Base-by-base conservation (phyloP, 2,329 filamentous ascomycete genomes). In the Penicillium italicum region DNA sequence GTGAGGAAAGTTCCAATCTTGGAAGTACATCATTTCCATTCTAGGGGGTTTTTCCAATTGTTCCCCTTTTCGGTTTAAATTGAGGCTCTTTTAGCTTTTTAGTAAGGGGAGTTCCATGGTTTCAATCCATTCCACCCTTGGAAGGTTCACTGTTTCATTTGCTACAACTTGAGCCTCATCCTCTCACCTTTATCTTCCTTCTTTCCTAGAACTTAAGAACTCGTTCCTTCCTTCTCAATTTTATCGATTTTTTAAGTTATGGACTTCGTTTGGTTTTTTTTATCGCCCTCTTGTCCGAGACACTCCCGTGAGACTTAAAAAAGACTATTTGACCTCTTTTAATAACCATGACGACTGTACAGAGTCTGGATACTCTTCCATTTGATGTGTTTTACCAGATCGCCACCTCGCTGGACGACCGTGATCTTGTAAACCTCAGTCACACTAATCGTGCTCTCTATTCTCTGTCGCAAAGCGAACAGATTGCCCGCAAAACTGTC, bases 381-480 rank as follows among this genome's bases (percentile, higher is more conserved):
- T 85, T 82, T 65, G 87, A 90, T 70, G 76, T 89, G n/a, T 72
- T 88, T 28, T 81, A 82, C 47, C 78, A 82, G 49, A 80, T 89
- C 49, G 77, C 80, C 8, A 74, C 75, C 7, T 72, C 77, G 53
- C 76, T 90, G 34, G 76, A 80, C 18, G 72, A 86, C 26, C 78
- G 83, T 44, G 84, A 88, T 60, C 76, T 84, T 37, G 79, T 85
- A 56, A 76, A 81, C 58, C 72, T 89, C 41, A 79, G 81, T 38
- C 74, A 77, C 43, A 79, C 78, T 40, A 83, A 82, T 58, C 76
- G 71, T 6, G 74, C 77, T 20, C 76, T 89, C 31, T 72, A 75
- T 54, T 77, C 73, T 31, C 66, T 85, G 10, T 66, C 86, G 40
- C 68, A 74, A 9, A 81, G 85, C 62, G 78, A 82, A 16, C 77